Conservation (phyloP, 2,329 filamentous ascomycete genomes). For the Sclerotinia minor region DNA sequence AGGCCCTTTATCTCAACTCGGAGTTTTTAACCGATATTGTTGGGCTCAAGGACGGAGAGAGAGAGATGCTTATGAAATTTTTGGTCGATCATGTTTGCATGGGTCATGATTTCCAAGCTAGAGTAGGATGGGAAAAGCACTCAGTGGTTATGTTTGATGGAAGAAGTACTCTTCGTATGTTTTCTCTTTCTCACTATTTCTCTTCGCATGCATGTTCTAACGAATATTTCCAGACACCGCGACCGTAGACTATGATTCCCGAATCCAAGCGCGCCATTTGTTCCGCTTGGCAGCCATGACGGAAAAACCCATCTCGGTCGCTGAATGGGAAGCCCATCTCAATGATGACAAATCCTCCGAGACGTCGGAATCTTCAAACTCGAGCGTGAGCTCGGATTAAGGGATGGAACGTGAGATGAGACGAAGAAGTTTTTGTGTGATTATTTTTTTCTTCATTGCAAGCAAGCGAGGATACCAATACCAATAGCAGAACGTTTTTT, state of each 20-base stretch:
- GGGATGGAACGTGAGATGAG: conserved; percentile 21
- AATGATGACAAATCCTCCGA: conserved; percentile 23
- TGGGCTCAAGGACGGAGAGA: conserved; percentile 67
- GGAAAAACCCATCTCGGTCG: conserved; percentile 51
- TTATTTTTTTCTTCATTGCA: conserved; percentile 4
- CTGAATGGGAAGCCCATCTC: conserved; percentile 29
- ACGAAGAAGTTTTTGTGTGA: conserved; percentile 5
- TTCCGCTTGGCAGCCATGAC: conserved; percentile 52
- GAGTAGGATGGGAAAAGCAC: conserved; percentile 63
- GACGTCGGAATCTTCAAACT: conserved; percentile 16
- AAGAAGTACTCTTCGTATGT: conserved; percentile 49
- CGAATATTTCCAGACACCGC: conserved; percentile 46
- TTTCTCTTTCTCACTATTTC: neutral
- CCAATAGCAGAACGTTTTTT: conserved; percentile 19
- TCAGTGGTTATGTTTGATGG: conserved; percentile 55
- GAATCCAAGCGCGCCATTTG: conserved; percentile 49
- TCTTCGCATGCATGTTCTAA: neutral
- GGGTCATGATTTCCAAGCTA: conserved; percentile 67
- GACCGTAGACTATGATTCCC: conserved; percentile 52
- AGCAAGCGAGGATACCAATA: conserved; percentile 24
- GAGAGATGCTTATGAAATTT: conserved; percentile 64
- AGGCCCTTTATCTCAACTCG: conserved; percentile 69
- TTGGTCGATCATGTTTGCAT: conserved; percentile 67
- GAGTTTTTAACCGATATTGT: conserved; percentile 67
- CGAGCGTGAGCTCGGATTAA: conserved; percentile 24